Base-by-base conservation (phyloP, 1,284 basidiomycete genomes). In the Trichosporon sp. region DNA sequence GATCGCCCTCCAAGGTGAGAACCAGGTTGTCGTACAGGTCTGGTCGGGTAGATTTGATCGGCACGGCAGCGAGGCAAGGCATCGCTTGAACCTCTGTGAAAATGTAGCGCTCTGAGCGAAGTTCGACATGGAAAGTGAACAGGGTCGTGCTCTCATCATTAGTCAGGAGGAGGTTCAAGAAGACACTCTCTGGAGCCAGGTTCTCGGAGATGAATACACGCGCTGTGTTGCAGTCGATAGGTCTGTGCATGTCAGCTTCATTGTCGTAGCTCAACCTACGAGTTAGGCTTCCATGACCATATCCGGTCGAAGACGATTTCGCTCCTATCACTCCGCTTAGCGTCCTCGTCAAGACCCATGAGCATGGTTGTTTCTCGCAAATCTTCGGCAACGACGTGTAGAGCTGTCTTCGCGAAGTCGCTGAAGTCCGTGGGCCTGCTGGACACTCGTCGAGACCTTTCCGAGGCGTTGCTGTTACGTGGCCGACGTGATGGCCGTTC, bases 21-120 rank as follows among this genome's bases (percentile, higher is more conserved):
- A 90, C 79, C 7, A 95, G 80, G 6, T 92, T 84, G 80, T 95
- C 93, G 78, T 86, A 86, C 15, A 92, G 84, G 13, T 84, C 82
- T 11, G 83, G 82, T 23, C 92, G 87, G 1, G 90, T 91, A 1
- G 87, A 87, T 13, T 87, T 84, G 47, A 93, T 81, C 0, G 91
- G 83, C 0, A 86, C 83, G 0, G 88, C 86, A 0, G 89, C 87
- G 80, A 15, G 77, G 77, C 67, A 88, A 83, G 70, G 84, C 79
- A 72, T 88, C 75, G 67, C 66, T 1, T 66, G 69, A 3, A 71
- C 38, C 23, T 75, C 75, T 9, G 70, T 65, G 66, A 78, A 70
- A 66, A 38, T 68, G 64, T 51, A 66, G 34, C 21, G 47, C 85
- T 78, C 66, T 87, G 83, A 60, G 81, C 75, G 32, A 80, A 23